phyloP scores from a whole-genome alignment of 306 rosid species.

The Benincasa hispida region DNA sequence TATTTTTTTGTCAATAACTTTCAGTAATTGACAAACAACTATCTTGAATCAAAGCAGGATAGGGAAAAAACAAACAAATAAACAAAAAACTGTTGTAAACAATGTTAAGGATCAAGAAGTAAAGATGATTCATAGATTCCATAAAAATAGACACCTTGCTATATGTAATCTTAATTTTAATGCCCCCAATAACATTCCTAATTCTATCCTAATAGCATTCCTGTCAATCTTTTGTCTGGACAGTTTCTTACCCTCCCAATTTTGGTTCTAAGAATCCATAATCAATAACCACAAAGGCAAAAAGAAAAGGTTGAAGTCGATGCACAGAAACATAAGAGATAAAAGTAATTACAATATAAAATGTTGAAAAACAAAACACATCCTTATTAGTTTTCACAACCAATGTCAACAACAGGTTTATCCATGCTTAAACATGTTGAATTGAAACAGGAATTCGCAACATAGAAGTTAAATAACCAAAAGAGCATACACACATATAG shows the following conservation, averaged over 20 bases:
- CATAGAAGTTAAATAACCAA: neutral
- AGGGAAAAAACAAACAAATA: neutral
- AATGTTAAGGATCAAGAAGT: neutral
- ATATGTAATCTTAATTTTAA: neutral
- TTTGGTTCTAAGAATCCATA: too few species aligned
- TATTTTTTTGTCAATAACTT: neutral
- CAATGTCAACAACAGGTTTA: neutral
- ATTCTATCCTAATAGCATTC: too few species aligned
- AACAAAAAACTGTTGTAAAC: neutral
- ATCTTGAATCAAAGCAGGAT: neutral
- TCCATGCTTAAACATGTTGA: neutral
- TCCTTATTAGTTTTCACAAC: neutral
- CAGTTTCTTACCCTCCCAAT: too few species aligned
- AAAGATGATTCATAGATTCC: neutral
- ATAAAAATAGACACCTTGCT: neutral
- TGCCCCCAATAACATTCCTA: too few species aligned
- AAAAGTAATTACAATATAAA: too few species aligned
- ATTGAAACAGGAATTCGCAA: neutral
- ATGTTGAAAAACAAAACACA: too few species aligned
- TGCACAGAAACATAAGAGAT: too few species aligned
- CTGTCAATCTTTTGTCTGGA: too few species aligned
- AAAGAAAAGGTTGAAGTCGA: too few species aligned
- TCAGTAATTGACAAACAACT: neutral
- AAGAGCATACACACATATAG: neutral
- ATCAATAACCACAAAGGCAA: too few species aligned